Evolutionary conservation across 768 basidiomycete genomes (phyloP), one percentile per base, ranked within the genome.

Genomic region (Termitomyces sp.): DNA sequence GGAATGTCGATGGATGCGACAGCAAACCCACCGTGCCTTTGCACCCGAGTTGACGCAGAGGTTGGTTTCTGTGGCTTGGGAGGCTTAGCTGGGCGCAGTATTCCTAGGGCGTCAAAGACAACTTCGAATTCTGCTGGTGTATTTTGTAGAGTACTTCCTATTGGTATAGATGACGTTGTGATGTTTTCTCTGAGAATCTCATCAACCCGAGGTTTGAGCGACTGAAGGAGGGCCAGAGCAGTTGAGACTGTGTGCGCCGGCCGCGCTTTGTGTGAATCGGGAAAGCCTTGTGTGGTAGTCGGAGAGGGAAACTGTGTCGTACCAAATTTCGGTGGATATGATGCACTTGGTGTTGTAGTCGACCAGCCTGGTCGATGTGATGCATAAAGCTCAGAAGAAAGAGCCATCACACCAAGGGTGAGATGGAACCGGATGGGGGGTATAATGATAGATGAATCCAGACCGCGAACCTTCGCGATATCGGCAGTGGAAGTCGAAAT

Each of bases 331-430:
- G 6, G 17, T 45, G 44, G 14, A 45, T 45, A 12, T 26, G 23
- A 26, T 26, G 23, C 1, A 23, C 2, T 43, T 2, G 10, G 21
- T 26, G 43, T 15, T 12, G 43, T 14, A 2, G 14, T 26, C 23
- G 23, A 12, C 5, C 5, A 12, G 11, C 12, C 12, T 23, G 3
- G 21, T 8, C 3, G 43, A 14, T 21, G 12, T 44, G 12, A 14
- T 28, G 5, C 7, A 35, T 31, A 11, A 19, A 38, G n/a, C 17
- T 53, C 50, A n/a, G 38, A 12, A 21, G 33, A 5, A 19, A 90
- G 81, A 0, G 79, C 70, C 85, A 91, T 86, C 1, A 89, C 87
- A 1, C 88, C 89, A 2, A 91, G 70, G 0, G 89, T 91, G 55
- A 91, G 69, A 67, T 91, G 89, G 43, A 90, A 69, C n/a, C 87